A percentile compares a stretch with the other conserved stretches of the same genome.
These are phyloP conservation scores for Podila verticillata DNA, from an alignment of 192 early-diverging fungal species.

Conservation along the genomic window DNA sequence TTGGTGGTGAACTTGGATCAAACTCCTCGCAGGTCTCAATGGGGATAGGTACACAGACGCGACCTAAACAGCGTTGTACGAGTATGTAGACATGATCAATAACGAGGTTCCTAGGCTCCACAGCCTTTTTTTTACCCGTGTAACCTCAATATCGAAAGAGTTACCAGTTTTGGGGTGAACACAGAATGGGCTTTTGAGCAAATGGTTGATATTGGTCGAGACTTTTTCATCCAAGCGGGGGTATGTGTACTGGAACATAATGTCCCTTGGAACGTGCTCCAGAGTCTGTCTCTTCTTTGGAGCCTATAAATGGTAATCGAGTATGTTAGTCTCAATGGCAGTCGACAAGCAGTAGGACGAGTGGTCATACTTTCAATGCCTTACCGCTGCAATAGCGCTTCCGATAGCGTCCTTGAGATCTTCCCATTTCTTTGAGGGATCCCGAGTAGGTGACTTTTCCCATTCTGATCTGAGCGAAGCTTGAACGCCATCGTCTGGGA, in stretches of 20 bases:
- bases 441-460: constrained; percentile 32
- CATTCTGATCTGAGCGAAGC: constrained; percentile 52
- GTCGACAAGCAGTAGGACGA: background rate
- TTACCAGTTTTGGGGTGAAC: constrained; percentile 94
- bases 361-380: background rate
- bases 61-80: constrained; percentile 53
- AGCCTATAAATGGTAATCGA: constrained; percentile 5
- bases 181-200: constrained; percentile 97
- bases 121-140: background rate
- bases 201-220: constrained; percentile 88
- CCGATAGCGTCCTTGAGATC: constrained; percentile 47
- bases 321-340: background rate
- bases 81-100: background rate
- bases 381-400: constrained; percentile 9
- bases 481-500: constrained; percentile 76
- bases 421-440: constrained; percentile 56
- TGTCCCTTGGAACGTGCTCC: constrained; percentile 66
- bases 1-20: constrained; percentile 84
- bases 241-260: constrained; percentile 91
- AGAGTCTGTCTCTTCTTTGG: constrained; percentile 54
- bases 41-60: constrained; percentile 94
- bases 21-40: constrained; percentile 81
- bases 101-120: background rate
- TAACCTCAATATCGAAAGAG: background rate
- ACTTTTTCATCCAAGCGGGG: constrained; percentile 96